phyloP scores from a whole-genome alignment of 768 basidiomycete species.

The Sporobolomyces roseus region DNA sequence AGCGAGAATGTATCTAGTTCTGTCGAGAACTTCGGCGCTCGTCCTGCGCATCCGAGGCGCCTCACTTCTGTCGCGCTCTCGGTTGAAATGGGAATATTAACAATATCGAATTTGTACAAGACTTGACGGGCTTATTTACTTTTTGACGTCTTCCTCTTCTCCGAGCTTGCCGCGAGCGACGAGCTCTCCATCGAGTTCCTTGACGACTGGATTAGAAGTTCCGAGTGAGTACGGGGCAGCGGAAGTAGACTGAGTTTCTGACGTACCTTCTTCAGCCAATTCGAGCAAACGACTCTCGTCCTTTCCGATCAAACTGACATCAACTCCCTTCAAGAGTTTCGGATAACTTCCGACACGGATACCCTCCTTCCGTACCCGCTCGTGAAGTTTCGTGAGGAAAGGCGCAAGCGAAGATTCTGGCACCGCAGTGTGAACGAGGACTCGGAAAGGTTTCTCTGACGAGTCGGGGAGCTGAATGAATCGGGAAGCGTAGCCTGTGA shows the following conservation, averaged over 20 bases:
- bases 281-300: constrained; percentile 49
- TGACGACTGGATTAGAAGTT: constrained; percentile 44
- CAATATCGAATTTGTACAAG: background rate
- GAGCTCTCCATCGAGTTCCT: constrained; percentile 51
- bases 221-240: no score
- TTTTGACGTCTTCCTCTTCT: constrained; percentile 29
- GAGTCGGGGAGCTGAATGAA: constrained; percentile 76
- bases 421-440: constrained; percentile 74
- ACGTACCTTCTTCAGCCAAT: constrained; percentile 49
- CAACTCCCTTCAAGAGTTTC: constrained; percentile 58
- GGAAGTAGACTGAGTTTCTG: no score
- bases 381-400: constrained; percentile 72
- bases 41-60: no score
- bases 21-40: no score
- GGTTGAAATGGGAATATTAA: no score
- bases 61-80: no score
- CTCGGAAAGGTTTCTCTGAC: constrained; percentile 66
- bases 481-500: constrained; percentile 56
- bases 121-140: background rate
- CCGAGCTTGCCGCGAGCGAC: constrained; percentile 48
- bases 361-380: constrained; percentile 66
- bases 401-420: constrained; percentile 85
- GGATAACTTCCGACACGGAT: constrained; percentile 53
- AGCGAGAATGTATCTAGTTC: no score
- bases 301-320: constrained; percentile 62